A percentile compares a stretch with the other conserved stretches of the same genome.
These are phyloP conservation scores for Leccinellum albellum DNA, from an alignment of 768 basidiomycete species.

Conservation along the genomic window DNA sequence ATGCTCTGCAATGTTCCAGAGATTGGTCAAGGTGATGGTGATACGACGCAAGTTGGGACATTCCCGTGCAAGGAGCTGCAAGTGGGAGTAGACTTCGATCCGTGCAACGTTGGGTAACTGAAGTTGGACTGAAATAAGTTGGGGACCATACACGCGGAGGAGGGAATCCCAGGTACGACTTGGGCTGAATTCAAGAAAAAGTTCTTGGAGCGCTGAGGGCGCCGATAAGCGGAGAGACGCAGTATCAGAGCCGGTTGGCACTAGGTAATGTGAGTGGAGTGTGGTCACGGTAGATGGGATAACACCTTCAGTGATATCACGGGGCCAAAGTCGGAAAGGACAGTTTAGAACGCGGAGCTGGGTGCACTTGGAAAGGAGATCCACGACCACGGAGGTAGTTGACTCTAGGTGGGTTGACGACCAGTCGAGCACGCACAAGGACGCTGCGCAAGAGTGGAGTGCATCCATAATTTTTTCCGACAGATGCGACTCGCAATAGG, in stretches of 20 bases:
- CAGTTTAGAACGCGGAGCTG: background rate
- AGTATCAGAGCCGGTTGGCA: no score
- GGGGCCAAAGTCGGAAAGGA: background rate
- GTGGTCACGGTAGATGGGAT: background rate
- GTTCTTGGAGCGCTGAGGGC: background rate
- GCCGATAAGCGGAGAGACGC: no score
- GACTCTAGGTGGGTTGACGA: background rate
- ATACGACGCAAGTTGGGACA: background rate
- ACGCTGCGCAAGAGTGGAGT: background rate
- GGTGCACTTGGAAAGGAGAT: background rate
- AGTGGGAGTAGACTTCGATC: background rate
- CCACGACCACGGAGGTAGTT: background rate
- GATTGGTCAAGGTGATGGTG: no score
- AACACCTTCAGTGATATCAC: background rate
- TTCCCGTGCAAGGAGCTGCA: background rate
- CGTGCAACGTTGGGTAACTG: background rate
- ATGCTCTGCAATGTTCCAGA: no score
- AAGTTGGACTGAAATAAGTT: background rate
- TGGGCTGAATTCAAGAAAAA: background rate
- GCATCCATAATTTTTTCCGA: background rate
- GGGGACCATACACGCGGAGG: background rate
- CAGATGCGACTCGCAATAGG: no score
- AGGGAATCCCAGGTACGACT: background rate
- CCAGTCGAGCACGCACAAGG: background rate
- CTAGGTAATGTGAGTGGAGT: no score